phyloP scores from a whole-genome alignment of 768 basidiomycete species.

The Cystofilobasidium capitatum region DNA sequence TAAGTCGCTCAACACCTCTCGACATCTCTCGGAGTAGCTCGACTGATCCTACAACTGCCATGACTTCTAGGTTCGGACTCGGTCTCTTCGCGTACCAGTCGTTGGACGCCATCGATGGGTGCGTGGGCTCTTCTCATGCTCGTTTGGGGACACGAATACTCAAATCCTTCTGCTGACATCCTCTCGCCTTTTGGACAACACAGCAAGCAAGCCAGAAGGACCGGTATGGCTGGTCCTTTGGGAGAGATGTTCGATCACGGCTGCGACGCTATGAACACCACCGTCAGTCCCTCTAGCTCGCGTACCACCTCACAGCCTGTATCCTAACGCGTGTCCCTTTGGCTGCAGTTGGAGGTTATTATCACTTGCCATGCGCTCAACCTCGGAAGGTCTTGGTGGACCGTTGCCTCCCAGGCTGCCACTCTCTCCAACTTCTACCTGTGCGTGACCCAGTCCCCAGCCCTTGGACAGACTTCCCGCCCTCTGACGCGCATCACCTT shows the following conservation, averaged over 20 bases:
- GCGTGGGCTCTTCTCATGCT: constrained; percentile 32
- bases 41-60: neutral
- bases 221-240: constrained; percentile 93
- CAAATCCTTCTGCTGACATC: too few species aligned
- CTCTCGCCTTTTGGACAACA: neutral
- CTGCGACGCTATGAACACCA: constrained; percentile 90
- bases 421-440: constrained; percentile 70
- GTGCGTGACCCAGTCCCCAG: constrained; percentile 25
- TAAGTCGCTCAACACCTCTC: constrained; percentile 41
- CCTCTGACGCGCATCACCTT: neutral
- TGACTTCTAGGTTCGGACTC: constrained; percentile 57
- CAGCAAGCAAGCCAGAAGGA: constrained; percentile 89
- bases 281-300: constrained; percentile 45
- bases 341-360: constrained; percentile 67
- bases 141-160: too few species aligned
- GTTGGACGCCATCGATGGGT: constrained; percentile 84
- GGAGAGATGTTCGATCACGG: constrained; percentile 99
- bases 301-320: neutral
- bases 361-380: constrained; percentile 76
- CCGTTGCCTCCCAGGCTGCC: constrained; percentile 71
- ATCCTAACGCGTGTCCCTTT: neutral
- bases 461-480: neutral
- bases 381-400: constrained; percentile 94
- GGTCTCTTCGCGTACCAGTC: constrained; percentile 88
- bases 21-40: neutral